Conservation (phyloP, 148 eudicot genomes). For the Vaccinium myrtillus region DNA sequence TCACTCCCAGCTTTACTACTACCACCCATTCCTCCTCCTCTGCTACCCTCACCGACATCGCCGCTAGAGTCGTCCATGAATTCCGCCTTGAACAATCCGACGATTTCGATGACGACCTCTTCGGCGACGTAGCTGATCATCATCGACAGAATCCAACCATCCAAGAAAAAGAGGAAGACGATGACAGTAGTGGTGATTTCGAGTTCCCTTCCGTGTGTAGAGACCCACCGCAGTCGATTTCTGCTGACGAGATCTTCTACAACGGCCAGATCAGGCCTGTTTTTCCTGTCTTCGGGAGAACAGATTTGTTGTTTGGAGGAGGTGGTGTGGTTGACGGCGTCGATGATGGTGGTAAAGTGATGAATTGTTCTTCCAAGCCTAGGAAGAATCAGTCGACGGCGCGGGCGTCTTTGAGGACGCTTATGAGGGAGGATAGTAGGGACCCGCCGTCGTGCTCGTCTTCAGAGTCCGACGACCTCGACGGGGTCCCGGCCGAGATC, state of each 20-base stretch:
- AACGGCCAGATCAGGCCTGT: conserved; percentile 52
- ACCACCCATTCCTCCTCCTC: conserved; percentile 13
- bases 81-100: conserved; percentile 4
- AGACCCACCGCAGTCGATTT: conserved; percentile 11
- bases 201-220: conserved; percentile 36
- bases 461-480: conserved; percentile 69
- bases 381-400: conserved; percentile 4
- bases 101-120: conserved; percentile 7
- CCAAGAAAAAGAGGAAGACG: background rate
- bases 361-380: background rate
- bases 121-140: background rate
- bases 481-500: conserved; percentile 54
- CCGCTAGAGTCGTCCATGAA: conserved; percentile 35
- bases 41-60: conserved; percentile 28
- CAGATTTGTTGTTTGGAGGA: conserved; percentile 27
- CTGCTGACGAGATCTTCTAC: conserved; percentile 46
- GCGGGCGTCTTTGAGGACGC: conserved; percentile 50
- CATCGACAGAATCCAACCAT: too few relatives aligned
- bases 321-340: background rate
- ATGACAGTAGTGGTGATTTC: conserved; percentile 27
- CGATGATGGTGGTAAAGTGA: background rate
- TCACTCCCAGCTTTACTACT: conserved; percentile 39
- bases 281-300: conserved; percentile 51
- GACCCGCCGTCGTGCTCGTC: conserved; percentile 51
- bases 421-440: conserved; percentile 51